Conservation (phyloP, 805 yeast species). For the Saccharomyces jurei region DNA sequence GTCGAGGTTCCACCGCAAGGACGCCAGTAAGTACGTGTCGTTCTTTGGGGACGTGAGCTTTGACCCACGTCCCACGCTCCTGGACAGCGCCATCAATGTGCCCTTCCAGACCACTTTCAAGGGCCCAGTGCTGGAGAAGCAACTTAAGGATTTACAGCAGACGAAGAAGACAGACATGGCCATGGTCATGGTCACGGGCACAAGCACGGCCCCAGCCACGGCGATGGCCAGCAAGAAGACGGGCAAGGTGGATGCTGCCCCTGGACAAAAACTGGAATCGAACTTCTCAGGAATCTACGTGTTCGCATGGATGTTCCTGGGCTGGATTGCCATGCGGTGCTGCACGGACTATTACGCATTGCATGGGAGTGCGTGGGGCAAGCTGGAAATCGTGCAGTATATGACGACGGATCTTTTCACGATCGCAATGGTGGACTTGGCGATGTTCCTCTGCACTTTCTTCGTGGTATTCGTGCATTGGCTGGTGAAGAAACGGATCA, state of each 20-base stretch:
- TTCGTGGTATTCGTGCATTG: slow-evolving; percentile 52
- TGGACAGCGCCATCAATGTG: slow-evolving; percentile 36
- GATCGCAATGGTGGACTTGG: slow-evolving; percentile 64
- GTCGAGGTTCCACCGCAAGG: not conserved
- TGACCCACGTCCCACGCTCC: slow-evolving; percentile 36
- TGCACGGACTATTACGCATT: slow-evolving; percentile 44
- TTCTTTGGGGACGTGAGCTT: slow-evolving; percentile 49
- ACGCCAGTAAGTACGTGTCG: slow-evolving; percentile 26
- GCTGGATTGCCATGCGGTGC: slow-evolving; percentile 45
- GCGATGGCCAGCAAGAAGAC: not conserved
- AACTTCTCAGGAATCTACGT: slow-evolving; percentile 73
- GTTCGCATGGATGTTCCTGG: slow-evolving; percentile 66
- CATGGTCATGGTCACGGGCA: not conserved
- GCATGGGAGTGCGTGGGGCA: slow-evolving; percentile 32
- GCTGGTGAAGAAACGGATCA: slow-evolving; percentile 34
- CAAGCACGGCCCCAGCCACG: not conserved
- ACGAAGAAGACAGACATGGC: slow-evolving; percentile 4
- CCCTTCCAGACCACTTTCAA: slow-evolving; percentile 15
- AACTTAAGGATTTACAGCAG: slow-evolving; percentile 12
- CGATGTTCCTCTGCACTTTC: slow-evolving; percentile 65
- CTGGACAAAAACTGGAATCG: slow-evolving; percentile 6
- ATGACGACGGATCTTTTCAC: slow-evolving; percentile 51
- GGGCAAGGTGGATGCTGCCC: not conserved
- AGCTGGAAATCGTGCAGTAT: slow-evolving; percentile 48
- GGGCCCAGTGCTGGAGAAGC: slow-evolving; percentile 27